phyloP scores from a whole-genome alignment of 1,284 basidiomycete species.

The Naganishia sp. region DNA sequence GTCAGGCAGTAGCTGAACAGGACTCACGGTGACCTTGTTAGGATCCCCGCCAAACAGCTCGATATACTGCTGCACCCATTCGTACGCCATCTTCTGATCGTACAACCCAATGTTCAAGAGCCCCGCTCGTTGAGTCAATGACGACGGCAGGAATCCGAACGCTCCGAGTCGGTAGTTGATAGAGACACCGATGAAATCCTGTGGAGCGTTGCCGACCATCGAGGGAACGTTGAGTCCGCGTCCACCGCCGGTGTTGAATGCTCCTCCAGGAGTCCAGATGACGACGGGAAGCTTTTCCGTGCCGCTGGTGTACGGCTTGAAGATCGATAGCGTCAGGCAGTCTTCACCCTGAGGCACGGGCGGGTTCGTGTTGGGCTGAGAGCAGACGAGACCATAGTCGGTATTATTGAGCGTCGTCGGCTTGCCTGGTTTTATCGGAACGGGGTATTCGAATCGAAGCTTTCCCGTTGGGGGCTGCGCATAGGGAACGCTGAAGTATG shows the following conservation, averaged over 20 bases:
- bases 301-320: constrained; percentile 12
- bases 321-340: constrained; percentile 28
- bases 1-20: background rate
- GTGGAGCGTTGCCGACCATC: constrained; percentile 28
- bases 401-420: constrained; percentile 1
- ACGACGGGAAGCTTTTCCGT: constrained; percentile 13
- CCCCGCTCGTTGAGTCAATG: constrained; percentile 6
- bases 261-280: constrained; percentile 26
- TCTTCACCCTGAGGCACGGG: constrained; percentile 21
- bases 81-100: constrained; percentile 45
- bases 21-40: constrained; percentile 45
- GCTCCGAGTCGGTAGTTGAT: constrained; percentile 29
- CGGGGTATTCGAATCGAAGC: constrained; percentile 13
- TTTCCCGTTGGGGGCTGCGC: constrained; percentile 18
- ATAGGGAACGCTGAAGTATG: constrained; percentile 25
- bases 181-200: constrained; percentile 29
- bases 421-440: background rate
- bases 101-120: constrained; percentile 51
- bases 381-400: constrained; percentile 17
- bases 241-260: constrained; percentile 29
- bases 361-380: constrained; percentile 10
- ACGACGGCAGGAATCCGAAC: constrained; percentile 18
- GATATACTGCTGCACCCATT: constrained; percentile 48
- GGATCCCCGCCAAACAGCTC: constrained; percentile 49
- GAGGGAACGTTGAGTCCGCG: constrained; percentile 29